These are phyloP conservation scores for Terfezia boudieri DNA, from an alignment of 495 filamentous ascomycete genomes.

Conservation along the genomic window DNA sequence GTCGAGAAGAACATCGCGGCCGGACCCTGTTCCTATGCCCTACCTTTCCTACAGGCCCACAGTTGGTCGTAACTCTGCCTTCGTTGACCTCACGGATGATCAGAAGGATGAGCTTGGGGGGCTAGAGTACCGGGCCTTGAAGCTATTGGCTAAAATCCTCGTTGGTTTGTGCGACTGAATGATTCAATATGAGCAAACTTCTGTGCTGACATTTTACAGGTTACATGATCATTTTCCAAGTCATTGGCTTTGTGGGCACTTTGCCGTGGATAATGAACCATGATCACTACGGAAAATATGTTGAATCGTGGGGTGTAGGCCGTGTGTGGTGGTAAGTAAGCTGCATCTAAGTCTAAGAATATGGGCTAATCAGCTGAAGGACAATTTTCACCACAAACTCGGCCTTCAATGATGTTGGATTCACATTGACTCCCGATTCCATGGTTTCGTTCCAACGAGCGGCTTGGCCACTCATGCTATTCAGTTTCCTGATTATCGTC, in stretches of 20 bases:
- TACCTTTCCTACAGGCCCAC: slow-evolving; percentile 92
- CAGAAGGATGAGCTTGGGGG: slow-evolving; percentile 38
- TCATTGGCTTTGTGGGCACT: slow-evolving; percentile 27
- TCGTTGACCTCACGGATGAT: slow-evolving; percentile 44
- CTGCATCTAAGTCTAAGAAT: background rate
- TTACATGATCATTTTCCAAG: slow-evolving; percentile 29
- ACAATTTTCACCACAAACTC: slow-evolving; percentile 68
- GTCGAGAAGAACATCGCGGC: slow-evolving; percentile 3
- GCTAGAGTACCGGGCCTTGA: slow-evolving; percentile 40
- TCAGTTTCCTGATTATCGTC: slow-evolving; percentile 45
- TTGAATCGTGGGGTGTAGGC: slow-evolving; percentile 37
- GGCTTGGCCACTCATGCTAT: slow-evolving; percentile 36
- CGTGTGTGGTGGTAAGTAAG: slow-evolving; percentile 49
- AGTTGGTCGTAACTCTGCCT: slow-evolving; percentile 73
- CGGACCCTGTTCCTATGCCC: slow-evolving; percentile 24
- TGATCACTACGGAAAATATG: slow-evolving; percentile 28
- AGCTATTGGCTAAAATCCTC: slow-evolving; percentile 32
- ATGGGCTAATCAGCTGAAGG: slow-evolving; percentile 16
- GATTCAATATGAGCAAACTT: background rate
- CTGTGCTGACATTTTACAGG: slow-evolving; percentile 1
- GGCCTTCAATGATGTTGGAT: slow-evolving; percentile 68
- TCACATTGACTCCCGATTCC: slow-evolving; percentile 46
- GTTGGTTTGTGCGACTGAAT: slow-evolving; percentile 16
- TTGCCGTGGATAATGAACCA: slow-evolving; percentile 58
- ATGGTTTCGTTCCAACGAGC: slow-evolving; percentile 43